Evolutionary conservation across 345 rosid species (phyloP).

Genomic region (Angophora floribunda): DNA sequence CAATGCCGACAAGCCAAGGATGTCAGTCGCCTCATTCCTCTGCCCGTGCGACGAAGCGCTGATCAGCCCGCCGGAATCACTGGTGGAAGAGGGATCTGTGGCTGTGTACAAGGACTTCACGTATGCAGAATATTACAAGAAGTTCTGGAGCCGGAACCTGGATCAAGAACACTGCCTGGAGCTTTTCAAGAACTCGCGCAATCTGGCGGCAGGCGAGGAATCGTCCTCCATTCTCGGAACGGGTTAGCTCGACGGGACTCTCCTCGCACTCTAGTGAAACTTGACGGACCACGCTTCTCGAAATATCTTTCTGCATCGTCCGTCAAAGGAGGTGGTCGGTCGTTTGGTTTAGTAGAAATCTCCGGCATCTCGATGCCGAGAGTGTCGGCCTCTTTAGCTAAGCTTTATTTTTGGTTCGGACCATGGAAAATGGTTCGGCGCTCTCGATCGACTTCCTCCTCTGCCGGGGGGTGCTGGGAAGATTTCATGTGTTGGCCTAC

Average conservation of each 20-base stretch:
- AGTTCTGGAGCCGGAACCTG: conserved; percentile 85
- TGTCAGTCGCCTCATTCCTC: conserved; percentile 76
- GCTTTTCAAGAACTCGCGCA: conserved; percentile 38
- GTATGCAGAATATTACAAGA: conserved; percentile 72
- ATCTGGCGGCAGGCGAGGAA: neutral
- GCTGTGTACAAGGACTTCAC: conserved; percentile 71
- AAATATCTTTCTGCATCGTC: neutral
- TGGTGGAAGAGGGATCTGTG: conserved; percentile 20
- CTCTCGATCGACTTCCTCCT: neutral
- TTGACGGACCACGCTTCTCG: neutral
- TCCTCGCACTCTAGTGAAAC: neutral
- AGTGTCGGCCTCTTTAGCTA: neutral
- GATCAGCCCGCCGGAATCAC: conserved; percentile 50
- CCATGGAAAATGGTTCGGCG: neutral
- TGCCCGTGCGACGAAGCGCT: conserved; percentile 59
- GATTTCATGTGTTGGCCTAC: neutral
- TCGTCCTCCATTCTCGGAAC: neutral
- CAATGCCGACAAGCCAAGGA: conserved; percentile 45
- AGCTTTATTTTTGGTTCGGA: neutral
- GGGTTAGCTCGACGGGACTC: neutral
- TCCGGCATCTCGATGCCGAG: neutral
- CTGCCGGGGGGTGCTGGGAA: neutral
- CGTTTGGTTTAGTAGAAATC: neutral
- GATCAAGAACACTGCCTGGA: conserved; percentile 82
- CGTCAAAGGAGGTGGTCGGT: neutral